phyloP scores from a whole-genome alignment of 805 yeast species.

The Blastobotrys terrestris region DNA sequence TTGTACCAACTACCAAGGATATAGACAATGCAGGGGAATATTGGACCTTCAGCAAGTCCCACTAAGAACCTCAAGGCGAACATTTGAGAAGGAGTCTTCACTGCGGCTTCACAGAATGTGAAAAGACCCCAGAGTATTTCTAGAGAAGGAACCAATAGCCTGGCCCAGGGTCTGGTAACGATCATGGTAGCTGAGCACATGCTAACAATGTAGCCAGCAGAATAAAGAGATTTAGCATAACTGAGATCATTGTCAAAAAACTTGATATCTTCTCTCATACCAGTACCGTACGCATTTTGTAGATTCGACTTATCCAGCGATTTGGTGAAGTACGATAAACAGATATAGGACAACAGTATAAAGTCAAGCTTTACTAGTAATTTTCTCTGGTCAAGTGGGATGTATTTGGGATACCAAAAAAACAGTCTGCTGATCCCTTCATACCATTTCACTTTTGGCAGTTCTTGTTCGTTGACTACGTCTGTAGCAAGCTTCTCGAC shows the following conservation, averaged over 20 bases:
- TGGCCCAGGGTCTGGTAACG: conserved; percentile 31
- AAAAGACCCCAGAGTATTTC: conserved; percentile 36
- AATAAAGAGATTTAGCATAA: conserved; percentile 38
- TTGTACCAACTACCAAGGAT: conserved; percentile 43
- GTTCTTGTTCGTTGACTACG: neutral
- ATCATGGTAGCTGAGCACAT: conserved; percentile 38
- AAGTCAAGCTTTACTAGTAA: conserved; percentile 32
- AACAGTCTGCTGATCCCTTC: conserved; percentile 24
- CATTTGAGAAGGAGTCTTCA: conserved; percentile 28
- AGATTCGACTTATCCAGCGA: conserved; percentile 47
- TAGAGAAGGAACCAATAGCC: conserved; percentile 31
- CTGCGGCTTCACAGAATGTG: conserved; percentile 33
- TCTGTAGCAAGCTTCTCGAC: neutral
- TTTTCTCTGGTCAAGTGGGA: conserved; percentile 25
- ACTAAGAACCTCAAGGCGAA: conserved; percentile 39
- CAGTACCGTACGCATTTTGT: conserved; percentile 50
- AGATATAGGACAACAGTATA: conserved; percentile 29
- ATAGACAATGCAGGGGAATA: conserved; percentile 38
- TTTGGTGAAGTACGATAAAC: conserved; percentile 39
- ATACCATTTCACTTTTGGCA: conserved; percentile 20
- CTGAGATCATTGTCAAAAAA: conserved; percentile 42
- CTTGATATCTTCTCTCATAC: conserved; percentile 45
- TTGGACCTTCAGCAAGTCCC: conserved; percentile 41
- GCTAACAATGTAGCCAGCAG: conserved; percentile 43
- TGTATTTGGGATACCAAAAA: conserved; percentile 28